phyloP scores from a whole-genome alignment of 2,329 filamentous ascomycete species.

The Dactylonectria macrodidyma region DNA sequence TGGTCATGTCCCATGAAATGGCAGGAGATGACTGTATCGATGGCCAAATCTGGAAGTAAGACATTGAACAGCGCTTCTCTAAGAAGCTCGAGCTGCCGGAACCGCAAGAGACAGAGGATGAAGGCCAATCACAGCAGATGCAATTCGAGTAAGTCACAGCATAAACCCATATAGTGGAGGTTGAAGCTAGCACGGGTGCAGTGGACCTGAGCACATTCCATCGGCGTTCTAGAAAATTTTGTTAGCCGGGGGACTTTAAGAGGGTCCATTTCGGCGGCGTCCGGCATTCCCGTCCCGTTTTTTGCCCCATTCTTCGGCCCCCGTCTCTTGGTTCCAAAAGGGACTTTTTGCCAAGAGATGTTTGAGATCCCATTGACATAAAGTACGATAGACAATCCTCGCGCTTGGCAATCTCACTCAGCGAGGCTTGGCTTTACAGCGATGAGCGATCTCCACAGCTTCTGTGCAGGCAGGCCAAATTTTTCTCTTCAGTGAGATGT shows the following conservation, averaged over 20 bases:
- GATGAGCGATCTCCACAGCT: neutral
- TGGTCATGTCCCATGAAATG: neutral
- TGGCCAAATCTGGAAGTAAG: conserved; percentile 1
- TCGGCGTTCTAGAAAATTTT: conserved; percentile 30
- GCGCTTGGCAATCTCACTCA: neutral
- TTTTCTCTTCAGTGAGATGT: neutral
- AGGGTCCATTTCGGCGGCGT: conserved; percentile 6
- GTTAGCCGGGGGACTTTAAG: neutral
- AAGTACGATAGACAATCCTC: neutral
- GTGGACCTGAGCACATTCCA: conserved; percentile 29
- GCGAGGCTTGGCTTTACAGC: no score
- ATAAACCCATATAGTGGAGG: conserved; percentile 23
- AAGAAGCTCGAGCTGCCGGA: conserved; percentile 16
- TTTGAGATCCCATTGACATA: neutral
- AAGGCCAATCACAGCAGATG: conserved; percentile 23
- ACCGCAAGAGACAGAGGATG: conserved; percentile 1
- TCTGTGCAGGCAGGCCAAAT: neutral
- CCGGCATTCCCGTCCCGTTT: neutral
- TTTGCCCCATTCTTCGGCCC: neutral
- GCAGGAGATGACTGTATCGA: conserved; percentile 4
- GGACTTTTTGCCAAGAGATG: neutral
- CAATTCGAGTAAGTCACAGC: conserved; percentile 18
- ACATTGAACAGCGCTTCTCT: neutral
- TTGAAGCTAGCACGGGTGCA: neutral
- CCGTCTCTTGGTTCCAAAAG: neutral